phyloP scores from a whole-genome alignment of 805 yeast species.

The Pichia scutulata region DNA sequence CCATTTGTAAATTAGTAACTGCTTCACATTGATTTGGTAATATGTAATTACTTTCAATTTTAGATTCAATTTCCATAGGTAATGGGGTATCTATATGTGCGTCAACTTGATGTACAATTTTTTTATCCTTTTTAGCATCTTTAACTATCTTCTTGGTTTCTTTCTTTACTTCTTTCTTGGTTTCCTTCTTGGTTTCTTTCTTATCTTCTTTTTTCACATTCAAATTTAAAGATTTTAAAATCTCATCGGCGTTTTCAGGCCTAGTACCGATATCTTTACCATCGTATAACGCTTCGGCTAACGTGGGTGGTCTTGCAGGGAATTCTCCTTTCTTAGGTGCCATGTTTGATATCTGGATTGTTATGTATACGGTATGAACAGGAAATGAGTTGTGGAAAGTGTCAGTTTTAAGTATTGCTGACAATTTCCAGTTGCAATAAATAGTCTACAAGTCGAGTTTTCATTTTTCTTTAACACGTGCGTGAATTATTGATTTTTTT shows the following conservation, averaged over 20 bases:
- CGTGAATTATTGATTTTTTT: background rate
- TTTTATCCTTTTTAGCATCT: background rate
- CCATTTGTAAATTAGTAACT: conserved; percentile 56
- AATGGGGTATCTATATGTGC: conserved; percentile 33
- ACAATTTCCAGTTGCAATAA: background rate
- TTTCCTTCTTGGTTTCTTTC: background rate
- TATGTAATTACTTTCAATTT: conserved; percentile 41
- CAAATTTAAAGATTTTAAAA: conserved; percentile 6
- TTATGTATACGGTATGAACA: background rate
- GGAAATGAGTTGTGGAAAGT: too few relatives aligned
- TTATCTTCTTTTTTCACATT: background rate
- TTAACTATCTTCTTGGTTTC: background rate
- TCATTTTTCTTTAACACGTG: background rate
- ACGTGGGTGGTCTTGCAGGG: conserved; percentile 16
- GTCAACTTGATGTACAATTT: conserved; percentile 2
- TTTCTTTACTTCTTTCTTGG: background rate
- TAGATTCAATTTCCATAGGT: conserved; percentile 42
- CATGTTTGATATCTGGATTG: background rate
- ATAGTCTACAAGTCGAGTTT: too few relatives aligned
- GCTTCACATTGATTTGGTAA: conserved; percentile 55
- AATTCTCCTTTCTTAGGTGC: conserved; percentile 12
- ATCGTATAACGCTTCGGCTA: conserved; percentile 9
- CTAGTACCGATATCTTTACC: conserved; percentile 10
- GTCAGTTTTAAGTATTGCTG: too few relatives aligned
- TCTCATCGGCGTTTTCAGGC: conserved; percentile 9